Percentiles rank a stretch among this genome's conserved stretches.
phyloP scores from a whole-genome alignment of 805 yeast species.

The Lipomyces spencermartinsiae region DNA sequence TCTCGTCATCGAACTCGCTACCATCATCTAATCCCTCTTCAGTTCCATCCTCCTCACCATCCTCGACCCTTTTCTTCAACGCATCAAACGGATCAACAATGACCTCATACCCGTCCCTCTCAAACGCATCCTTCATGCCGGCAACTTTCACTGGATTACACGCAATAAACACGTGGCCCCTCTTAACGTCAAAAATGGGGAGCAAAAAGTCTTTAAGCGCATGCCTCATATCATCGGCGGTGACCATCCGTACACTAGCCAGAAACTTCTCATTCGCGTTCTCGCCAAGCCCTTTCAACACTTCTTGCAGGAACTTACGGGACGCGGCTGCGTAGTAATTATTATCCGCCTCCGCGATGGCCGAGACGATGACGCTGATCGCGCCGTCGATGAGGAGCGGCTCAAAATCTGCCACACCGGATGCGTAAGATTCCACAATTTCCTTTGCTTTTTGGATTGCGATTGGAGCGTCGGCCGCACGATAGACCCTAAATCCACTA shows the following conservation, averaged over 20 bases:
- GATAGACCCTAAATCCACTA: conserved; percentile 68
- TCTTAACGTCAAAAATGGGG: conserved; percentile 64
- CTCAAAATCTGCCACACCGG: conserved; percentile 63
- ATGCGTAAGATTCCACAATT: conserved; percentile 59
- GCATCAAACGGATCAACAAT: conserved; percentile 60
- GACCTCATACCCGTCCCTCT: conserved; percentile 64
- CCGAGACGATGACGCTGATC: conserved; percentile 73
- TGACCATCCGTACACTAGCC: conserved; percentile 55
- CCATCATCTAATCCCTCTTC: conserved; percentile 40
- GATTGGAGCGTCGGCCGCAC: conserved; percentile 82
- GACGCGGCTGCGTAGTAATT: conserved; percentile 69
- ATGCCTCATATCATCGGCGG: conserved; percentile 55
- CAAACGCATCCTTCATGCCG: conserved; percentile 56
- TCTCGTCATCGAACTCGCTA: conserved; percentile 26
- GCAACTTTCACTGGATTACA: conserved; percentile 71
- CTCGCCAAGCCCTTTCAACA: conserved; percentile 74
- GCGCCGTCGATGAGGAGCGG: conserved; percentile 70
- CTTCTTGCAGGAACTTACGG: conserved; percentile 67
- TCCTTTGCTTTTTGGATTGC: conserved; percentile 56
- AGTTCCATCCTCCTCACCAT: conserved; percentile 39
- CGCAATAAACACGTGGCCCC: conserved; percentile 69
- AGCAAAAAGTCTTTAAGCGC: conserved; percentile 64
- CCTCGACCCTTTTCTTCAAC: conserved; percentile 39
- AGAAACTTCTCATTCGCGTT: conserved; percentile 63
- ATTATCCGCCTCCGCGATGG: conserved; percentile 71